Evolutionary conservation across 1,139 yeast genomes (phyloP).

Genomic region (Pichia kudriavzevii): DNA sequence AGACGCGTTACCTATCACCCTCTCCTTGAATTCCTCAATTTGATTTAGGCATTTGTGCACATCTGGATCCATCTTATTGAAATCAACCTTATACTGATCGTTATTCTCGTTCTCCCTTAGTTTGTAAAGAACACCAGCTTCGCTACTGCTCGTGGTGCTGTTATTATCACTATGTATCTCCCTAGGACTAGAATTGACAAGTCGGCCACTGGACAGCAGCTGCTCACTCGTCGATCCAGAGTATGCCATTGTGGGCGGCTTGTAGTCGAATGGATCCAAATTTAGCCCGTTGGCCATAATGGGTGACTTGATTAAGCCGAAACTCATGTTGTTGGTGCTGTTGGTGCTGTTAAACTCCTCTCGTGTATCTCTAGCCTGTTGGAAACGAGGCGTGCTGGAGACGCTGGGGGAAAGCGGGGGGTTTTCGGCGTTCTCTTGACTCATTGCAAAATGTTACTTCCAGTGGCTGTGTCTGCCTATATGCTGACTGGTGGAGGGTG

Average conservation of each 20-base stretch:
- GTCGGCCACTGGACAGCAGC: too few species aligned
- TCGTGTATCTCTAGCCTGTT: too few species aligned
- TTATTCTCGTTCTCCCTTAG: too few species aligned
- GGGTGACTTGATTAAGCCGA: background rate
- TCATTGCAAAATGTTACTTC: too few species aligned
- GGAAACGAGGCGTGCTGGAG: too few species aligned
- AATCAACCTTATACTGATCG: constrained; percentile 1
- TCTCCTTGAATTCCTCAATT: background rate
- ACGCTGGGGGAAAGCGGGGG: too few species aligned
- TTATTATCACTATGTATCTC: background rate
- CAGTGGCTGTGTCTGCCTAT: too few species aligned
- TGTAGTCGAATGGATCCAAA: background rate
- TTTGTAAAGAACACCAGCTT: background rate
- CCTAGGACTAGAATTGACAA: too few species aligned
- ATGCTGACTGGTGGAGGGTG: too few species aligned
- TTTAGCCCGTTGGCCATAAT: background rate
- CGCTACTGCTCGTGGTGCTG: background rate
- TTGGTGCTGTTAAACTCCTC: too few species aligned
- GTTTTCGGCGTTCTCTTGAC: too few species aligned
- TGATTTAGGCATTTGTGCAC: constrained; percentile 2
- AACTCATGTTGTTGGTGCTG: too few species aligned
- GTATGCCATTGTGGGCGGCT: background rate
- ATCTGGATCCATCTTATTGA: constrained; percentile 3
- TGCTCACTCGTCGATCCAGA: background rate
- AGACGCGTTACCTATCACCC: background rate